phyloP scores from a whole-genome alignment of 768 basidiomycete genomes.

The Hygrocybe punicea region DNA sequence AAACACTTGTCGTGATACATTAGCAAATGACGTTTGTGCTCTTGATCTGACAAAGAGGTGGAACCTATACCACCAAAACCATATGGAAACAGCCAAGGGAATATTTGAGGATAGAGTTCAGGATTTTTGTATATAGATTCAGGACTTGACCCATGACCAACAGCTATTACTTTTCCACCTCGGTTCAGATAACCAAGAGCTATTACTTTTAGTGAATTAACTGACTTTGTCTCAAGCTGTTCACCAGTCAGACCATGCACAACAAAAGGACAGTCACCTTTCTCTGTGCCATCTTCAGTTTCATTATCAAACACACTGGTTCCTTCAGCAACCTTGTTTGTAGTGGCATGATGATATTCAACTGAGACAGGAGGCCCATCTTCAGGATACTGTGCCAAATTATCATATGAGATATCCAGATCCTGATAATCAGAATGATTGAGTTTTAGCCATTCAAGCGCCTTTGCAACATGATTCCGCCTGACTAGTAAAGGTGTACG shows the following conservation, averaged over 20 bases:
- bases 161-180: constrained; percentile 14
- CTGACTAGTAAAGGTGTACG: constrained; percentile 8
- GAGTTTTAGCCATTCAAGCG: constrained; percentile 33
- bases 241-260: constrained; percentile 27
- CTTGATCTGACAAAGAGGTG: constrained; percentile 12
- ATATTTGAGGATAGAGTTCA: constrained; percentile 19
- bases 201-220: constrained; percentile 14
- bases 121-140: constrained; percentile 30
- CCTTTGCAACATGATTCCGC: constrained; percentile 18
- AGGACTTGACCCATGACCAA: constrained; percentile 16
- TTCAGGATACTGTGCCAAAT: constrained; percentile 18
- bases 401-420: constrained; percentile 25
- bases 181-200: constrained; percentile 21
- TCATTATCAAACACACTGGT: constrained; percentile 11
- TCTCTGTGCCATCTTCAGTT: constrained; percentile 19
- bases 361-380: constrained; percentile 19
- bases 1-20: too few species aligned
- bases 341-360: constrained; percentile 13
- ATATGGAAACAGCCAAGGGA: constrained; percentile 32
- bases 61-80: constrained; percentile 13
- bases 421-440: constrained; percentile 34
- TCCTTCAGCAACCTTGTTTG: constrained; percentile 7
- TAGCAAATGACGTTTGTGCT: too few species aligned
- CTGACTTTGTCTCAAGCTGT: constrained; percentile 8
- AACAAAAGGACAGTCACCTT: constrained; percentile 34